Conservation (phyloP, 352 stramenopile species). For the Phytopythium ostracodes region DNA sequence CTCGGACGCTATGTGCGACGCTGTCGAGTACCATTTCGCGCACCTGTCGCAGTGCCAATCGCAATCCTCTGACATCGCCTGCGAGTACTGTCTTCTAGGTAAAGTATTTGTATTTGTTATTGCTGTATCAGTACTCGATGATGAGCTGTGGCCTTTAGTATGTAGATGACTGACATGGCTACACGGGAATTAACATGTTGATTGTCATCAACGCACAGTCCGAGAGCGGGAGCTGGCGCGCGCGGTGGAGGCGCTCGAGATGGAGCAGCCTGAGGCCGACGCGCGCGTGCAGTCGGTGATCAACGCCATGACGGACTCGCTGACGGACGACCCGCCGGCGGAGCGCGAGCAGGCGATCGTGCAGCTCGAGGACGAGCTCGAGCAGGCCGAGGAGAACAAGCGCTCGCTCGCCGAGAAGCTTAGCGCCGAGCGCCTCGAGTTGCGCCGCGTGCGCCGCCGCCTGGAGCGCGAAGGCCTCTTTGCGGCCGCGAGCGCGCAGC, state of each 20-base stretch:
- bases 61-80: constrained; percentile 20
- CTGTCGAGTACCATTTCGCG: constrained; percentile 57
- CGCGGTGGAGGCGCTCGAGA: constrained; percentile 41
- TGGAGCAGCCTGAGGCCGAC: constrained; percentile 46
- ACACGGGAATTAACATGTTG: not conserved
- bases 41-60: constrained; percentile 51
- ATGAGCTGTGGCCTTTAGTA: not conserved
- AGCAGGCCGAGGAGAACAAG: constrained; percentile 54
- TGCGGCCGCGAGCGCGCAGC: constrained; percentile 9
- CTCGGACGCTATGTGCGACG: constrained; percentile 40
- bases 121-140: not conserved
- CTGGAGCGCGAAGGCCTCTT: constrained; percentile 25
- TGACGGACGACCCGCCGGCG: constrained; percentile 29
- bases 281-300: constrained; percentile 48
- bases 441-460: constrained; percentile 34
- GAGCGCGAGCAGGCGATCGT: constrained; percentile 39
- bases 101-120: not conserved
- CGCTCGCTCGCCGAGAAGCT: constrained; percentile 41
- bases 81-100: constrained; percentile 55
- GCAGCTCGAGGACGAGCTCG: constrained; percentile 56
- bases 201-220: constrained; percentile 14
- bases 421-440: constrained; percentile 12
- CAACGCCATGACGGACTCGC: constrained; percentile 41
- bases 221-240: constrained; percentile 44
- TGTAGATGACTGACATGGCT: not conserved